Conservation (phyloP, 169 alveolate genomes). For the Eimeria praecox region DNA sequence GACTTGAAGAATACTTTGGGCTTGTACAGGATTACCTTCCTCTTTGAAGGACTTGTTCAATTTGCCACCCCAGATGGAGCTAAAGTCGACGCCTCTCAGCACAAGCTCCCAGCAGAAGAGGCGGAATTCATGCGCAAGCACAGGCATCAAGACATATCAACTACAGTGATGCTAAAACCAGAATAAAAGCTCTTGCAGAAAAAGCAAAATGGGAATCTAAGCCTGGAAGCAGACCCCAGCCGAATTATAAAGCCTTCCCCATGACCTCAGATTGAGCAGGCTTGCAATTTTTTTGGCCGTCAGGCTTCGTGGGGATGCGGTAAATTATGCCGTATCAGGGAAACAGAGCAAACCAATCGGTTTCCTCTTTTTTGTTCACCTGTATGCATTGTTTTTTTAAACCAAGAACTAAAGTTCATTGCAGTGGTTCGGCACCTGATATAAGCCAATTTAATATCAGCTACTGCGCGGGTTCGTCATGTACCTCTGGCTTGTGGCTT, state of each 20-base stretch:
- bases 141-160: slow-evolving; percentile 32
- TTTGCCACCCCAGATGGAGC: slow-evolving; percentile 63
- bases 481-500: background rate
- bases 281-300: background rate
- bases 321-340: background rate
- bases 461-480: background rate
- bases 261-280: background rate
- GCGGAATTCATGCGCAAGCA: slow-evolving; percentile 61
- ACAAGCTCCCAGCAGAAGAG: slow-evolving; percentile 14
- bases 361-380: background rate
- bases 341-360: background rate
- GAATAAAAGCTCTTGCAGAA: background rate
- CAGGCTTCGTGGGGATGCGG: slow-evolving; percentile 5
- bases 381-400: background rate
- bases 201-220: background rate
- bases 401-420: background rate
- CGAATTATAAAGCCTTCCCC: background rate
- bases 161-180: slow-evolving; percentile 41
- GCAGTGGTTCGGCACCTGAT: background rate
- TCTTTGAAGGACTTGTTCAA: slow-evolving; percentile 79
- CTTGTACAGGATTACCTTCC: slow-evolving; percentile 32
- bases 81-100: slow-evolving; percentile 34
- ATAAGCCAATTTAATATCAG: background rate
- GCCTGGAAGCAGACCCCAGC: background rate
- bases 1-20: slow-evolving; percentile 69